Evolutionary conservation across 139 green algal genomes (phyloP).

Genomic region (Tetradesmus obliquus): DNA sequence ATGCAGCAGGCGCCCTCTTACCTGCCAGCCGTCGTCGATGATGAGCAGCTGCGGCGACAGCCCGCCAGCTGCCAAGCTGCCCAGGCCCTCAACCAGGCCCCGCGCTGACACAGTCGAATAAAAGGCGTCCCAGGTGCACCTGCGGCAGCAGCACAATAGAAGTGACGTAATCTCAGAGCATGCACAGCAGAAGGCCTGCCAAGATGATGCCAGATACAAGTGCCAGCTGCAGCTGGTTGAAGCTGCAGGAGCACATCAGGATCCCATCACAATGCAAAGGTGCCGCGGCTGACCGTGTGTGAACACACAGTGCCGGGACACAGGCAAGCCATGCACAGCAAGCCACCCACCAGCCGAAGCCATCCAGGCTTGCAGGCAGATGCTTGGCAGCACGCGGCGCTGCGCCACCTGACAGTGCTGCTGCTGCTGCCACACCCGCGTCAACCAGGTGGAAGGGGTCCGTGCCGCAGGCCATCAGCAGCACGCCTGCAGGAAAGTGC

Average conservation of each 20-base stretch:
- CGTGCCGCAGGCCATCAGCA: conserved; percentile 50
- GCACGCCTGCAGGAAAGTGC: conserved; percentile 46
- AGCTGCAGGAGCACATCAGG: neutral
- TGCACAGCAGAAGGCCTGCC: neutral
- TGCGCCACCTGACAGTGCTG: conserved; percentile 75
- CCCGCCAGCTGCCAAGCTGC: conserved; percentile 65
- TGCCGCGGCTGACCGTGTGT: neutral
- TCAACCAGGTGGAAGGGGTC: conserved; percentile 76
- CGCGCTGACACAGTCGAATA: conserved; percentile 90
- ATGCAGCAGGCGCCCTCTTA: neutral
- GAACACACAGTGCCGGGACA: no score
- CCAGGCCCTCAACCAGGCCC: conserved; percentile 78
- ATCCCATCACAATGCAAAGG: neutral
- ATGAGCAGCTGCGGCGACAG: conserved; percentile 81
- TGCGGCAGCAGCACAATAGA: neutral
- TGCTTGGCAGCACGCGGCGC: conserved; percentile 72
- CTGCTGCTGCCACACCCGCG: conserved; percentile 72
- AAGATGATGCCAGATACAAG: neutral
- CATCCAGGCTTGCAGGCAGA: conserved; percentile 84
- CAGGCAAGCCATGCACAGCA: neutral
- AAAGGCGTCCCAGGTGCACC: conserved; percentile 98
- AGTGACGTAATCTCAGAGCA: neutral
- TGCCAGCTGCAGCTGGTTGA: neutral
- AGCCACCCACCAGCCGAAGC: conserved; percentile 92
- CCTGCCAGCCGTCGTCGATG: conserved; percentile 88